Base-by-base conservation (phyloP, 306 rosid genomes). In the Lablab purpureus region DNA sequence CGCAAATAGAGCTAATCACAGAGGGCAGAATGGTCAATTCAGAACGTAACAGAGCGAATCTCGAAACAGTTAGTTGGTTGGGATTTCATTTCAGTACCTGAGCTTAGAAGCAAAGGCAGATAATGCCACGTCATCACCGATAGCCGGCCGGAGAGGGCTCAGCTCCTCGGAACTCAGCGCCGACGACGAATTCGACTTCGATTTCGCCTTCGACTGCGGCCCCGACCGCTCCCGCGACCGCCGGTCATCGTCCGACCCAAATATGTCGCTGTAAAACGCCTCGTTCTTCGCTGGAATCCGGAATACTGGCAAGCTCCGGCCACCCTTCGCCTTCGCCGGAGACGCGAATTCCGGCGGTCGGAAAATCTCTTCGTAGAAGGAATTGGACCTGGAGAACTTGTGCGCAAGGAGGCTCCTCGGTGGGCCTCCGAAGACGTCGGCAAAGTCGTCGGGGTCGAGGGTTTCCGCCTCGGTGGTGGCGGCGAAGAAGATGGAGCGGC, bases 371-470 rank as follows among this genome's bases (percentile, higher is more conserved):
- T 91, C 92, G 74, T 85, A 88, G 90, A 91, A 87, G 0, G 90
- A 81, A 64, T 51, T 81, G 1, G 90, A 63, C 77, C 90, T 77
- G 13, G 98, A 76, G 71, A 84, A 65, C 25, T 88, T 88, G 59
- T 85, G 80, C 12, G 71, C 84, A 8, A 88, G 82, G 41, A 90
- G 83, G 72, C 93, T 91, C 52, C 87, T 79, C 0, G 97, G 98
- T 19, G 98, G 98, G 4, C 98, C 98, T 0, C 98, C 98, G 18
- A 91, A 93, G 51, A 93, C 98, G 84, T 93, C 98, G 15, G 92
- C 77, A 36, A 91, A 93, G 79, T 91, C 91, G 0, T 86, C 89
- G 1, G 90, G 87, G 47, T 88, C 81, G 9, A 90, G 77, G 36
- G 74, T 70, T 60, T 71, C 83, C 50, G 87, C 15, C 11, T 27